Conservation (phyloP, 306 rosid genomes). For the Abrus precatorius region DNA sequence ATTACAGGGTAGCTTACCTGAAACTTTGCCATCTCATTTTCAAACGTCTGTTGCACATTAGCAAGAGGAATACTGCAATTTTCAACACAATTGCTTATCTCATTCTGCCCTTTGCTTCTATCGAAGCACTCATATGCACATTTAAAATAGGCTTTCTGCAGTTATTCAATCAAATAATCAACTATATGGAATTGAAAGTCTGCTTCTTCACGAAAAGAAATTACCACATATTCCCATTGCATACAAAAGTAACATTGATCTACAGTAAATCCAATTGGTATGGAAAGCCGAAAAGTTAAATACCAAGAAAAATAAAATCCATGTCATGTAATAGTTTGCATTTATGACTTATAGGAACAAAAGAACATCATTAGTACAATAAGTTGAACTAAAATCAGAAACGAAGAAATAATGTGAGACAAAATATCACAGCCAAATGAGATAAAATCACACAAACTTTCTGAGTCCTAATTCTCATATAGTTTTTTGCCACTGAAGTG, state of each 20-base stretch:
- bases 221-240: background rate
- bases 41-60: conserved; percentile 81
- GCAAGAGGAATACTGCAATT: conserved; percentile 81
- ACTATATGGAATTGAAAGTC: conserved; percentile 8
- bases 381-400: conserved; percentile 28
- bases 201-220: conserved; percentile 13
- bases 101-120: conserved; percentile 79
- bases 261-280: conserved; percentile 7
- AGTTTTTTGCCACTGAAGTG: conserved; percentile 26
- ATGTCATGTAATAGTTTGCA: conserved; percentile 2
- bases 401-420: background rate
- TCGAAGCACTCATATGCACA: conserved; percentile 96
- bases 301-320: conserved; percentile 1
- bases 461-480: conserved; percentile 17
- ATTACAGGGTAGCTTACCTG: conserved; percentile 64
- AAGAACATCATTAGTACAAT: conserved; percentile 20
- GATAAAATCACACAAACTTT: conserved; percentile 1
- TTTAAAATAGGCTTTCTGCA: conserved; percentile 92
- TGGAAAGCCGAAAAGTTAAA: conserved; percentile 17
- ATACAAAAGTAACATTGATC: conserved; percentile 7
- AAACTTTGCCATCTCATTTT: conserved; percentile 87
- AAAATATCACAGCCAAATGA: conserved; percentile 16
- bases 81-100: conserved; percentile 80
- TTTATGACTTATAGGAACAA: conserved; percentile 7
- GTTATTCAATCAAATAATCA: conserved; percentile 42